Evolutionary conservation across 140 eudicot species (phyloP).

Genomic region (Bidens hawaiensis): DNA sequence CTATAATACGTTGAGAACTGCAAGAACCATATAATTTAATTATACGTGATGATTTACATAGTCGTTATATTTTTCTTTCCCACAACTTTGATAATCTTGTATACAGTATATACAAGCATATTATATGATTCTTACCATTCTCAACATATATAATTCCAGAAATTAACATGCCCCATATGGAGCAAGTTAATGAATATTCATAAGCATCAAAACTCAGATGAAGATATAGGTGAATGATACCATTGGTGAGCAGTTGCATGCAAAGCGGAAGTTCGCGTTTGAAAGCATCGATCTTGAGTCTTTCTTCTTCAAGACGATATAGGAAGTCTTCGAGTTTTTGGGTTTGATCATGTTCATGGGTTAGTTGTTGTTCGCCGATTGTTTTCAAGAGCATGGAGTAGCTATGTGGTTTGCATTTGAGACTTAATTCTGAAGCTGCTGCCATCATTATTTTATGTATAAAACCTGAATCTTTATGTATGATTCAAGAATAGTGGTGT

Average conservation of each 20-base stretch:
- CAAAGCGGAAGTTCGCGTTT: constrained; percentile 98
- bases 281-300: constrained; percentile 94
- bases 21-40: background rate
- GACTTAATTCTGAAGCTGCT: constrained; percentile 70
- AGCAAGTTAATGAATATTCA: background rate
- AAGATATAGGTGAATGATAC: constrained; percentile 30
- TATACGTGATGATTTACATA: too few species aligned
- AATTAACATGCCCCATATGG: background rate
- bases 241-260: constrained; percentile 94
- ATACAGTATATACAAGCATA: too few species aligned
- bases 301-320: constrained; percentile 83
- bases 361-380: constrained; percentile 40
- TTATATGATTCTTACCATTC: too few species aligned
- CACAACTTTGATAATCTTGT: too few species aligned
- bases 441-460: constrained; percentile 55
- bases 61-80: too few species aligned
- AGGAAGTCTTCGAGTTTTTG: constrained; percentile 82
- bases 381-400: constrained; percentile 73
- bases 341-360: constrained; percentile 36
- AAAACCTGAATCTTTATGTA: constrained; percentile 16
- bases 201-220: background rate
- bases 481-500: constrained; percentile 21
- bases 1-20: background rate
- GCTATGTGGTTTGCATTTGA: constrained; percentile 80
- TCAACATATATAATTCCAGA: background rate